These are phyloP conservation scores for Aspergillus campestris DNA, from an alignment of 495 filamentous ascomycete species.

Conservation along the genomic window DNA sequence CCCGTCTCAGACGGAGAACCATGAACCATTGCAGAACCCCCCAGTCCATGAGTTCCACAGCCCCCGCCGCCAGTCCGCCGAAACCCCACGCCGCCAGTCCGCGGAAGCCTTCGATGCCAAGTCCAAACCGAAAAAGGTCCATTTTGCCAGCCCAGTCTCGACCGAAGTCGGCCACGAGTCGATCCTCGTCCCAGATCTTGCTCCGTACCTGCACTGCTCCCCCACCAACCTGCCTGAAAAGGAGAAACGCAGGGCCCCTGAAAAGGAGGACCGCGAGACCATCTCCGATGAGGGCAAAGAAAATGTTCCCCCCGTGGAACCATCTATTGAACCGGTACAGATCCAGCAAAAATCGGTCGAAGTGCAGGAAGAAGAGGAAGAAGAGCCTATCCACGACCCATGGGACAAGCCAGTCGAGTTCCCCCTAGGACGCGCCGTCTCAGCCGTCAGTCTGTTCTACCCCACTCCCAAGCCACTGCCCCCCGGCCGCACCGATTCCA, in stretches of 20 bases:
- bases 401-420: constrained; percentile 12
- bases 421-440: constrained; percentile 25
- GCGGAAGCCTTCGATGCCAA: too few species aligned
- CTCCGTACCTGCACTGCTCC: neutral
- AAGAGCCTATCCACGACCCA: constrained; percentile 16
- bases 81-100: too few species aligned
- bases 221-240: neutral
- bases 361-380: constrained; percentile 3
- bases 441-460: constrained; percentile 28
- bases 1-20: too few species aligned
- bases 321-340: neutral
- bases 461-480: constrained; percentile 20
- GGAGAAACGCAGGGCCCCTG: too few species aligned
- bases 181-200: neutral
- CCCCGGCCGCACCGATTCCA: constrained; percentile 23
- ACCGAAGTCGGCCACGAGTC: neutral
- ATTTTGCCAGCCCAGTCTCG: neutral
- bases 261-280: too few species aligned
- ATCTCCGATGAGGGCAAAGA: too few species aligned
- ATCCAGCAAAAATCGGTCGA: constrained; percentile 1
- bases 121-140: neutral
- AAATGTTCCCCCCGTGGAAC: too few species aligned
- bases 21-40: too few species aligned
- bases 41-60: too few species aligned
- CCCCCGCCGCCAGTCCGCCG: too few species aligned